These are phyloP conservation scores for Dipodascus geniculatus DNA, from an alignment of 805 yeast species.

Conservation along the genomic window DNA sequence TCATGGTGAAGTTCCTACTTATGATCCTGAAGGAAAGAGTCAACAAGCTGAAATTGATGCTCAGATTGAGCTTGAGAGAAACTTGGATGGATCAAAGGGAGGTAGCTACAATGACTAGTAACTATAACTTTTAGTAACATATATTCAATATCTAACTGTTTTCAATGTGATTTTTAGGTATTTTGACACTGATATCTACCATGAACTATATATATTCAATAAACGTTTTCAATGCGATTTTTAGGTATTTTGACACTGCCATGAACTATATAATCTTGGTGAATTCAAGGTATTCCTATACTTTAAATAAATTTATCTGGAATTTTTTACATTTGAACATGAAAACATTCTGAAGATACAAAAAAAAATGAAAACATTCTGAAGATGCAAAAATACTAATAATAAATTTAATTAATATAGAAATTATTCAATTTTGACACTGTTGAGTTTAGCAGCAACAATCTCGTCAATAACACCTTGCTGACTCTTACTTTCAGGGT, in stretches of 20 bases:
- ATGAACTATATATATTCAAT: too few relatives aligned
- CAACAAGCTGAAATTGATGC: constrained; percentile 18
- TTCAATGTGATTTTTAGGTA: too few relatives aligned
- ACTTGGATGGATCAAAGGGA: constrained; percentile 20
- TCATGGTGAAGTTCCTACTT: constrained; percentile 54
- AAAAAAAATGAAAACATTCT: too few relatives aligned
- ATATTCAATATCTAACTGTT: not conserved
- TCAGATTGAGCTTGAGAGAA: constrained; percentile 15
- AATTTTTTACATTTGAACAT: not conserved
- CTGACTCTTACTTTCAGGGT: constrained; percentile 24
- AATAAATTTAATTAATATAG: not conserved
- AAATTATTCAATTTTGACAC: not conserved
- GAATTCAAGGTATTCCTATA: not conserved
- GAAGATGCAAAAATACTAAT: not conserved
- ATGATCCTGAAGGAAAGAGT: constrained; percentile 15
- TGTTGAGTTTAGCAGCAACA: not conserved
- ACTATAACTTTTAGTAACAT: not conserved
- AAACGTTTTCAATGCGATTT: too few relatives aligned
- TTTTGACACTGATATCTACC: too few relatives aligned
- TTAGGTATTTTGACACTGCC: too few relatives aligned
- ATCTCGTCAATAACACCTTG: constrained; percentile 7
- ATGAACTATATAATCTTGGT: too few relatives aligned
- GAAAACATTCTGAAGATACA: too few relatives aligned
- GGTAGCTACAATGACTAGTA: constrained; percentile 23
- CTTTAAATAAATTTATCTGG: too few relatives aligned